Percentiles rank a stretch among this genome's conserved stretches.
phyloP scores from a whole-genome alignment of 306 rosid genomes.

The Prunus armeniaca region DNA sequence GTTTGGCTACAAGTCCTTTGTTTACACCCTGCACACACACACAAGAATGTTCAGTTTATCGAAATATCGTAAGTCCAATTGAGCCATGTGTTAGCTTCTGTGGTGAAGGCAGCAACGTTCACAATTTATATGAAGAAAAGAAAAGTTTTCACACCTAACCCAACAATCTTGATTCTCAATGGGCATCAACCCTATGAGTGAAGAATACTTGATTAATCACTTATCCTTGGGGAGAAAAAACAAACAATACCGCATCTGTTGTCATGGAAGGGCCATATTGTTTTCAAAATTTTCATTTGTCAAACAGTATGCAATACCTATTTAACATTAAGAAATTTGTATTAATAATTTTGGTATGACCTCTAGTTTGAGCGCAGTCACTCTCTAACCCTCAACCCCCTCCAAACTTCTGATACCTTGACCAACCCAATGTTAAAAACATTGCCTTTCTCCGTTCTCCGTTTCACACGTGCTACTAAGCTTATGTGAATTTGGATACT shows the following conservation, averaged over 20 bases:
- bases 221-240: neutral
- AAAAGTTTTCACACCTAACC: neutral
- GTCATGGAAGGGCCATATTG: neutral
- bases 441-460: neutral
- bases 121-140: neutral
- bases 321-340: no score
- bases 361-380: neutral
- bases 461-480: neutral
- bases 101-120: neutral
- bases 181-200: neutral
- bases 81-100: neutral
- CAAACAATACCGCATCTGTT: neutral
- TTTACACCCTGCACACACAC: constrained; percentile 50
- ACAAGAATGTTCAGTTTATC: neutral
- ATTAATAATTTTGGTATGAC: neutral
- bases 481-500: neutral
- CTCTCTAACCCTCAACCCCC: neutral
- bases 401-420: neutral
- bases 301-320: neutral
- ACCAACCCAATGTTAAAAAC: neutral
- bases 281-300: neutral
- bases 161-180: neutral
- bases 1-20: constrained; percentile 67
- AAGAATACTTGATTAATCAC: neutral
- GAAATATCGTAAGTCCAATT: neutral